phyloP scores from a whole-genome alignment of 2,329 filamentous ascomycete genomes.

The Laburnicola sp. region DNA sequence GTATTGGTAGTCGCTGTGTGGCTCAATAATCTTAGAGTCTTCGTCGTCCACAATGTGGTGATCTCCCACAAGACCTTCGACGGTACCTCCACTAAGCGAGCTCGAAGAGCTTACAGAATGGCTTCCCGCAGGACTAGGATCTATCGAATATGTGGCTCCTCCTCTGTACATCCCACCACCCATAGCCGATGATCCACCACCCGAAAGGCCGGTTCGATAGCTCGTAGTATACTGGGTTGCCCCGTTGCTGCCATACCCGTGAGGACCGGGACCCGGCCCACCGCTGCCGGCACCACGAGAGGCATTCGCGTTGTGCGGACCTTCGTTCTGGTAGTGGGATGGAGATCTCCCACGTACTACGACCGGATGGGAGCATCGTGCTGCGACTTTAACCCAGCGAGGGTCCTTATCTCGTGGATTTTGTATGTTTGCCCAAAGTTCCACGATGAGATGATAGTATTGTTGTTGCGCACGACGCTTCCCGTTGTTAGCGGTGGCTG shows the following conservation, averaged over 20 bases:
- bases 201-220: constrained; percentile 40
- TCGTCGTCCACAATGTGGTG: constrained; percentile 46
- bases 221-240: constrained; percentile 49
- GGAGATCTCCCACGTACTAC: constrained; percentile 48
- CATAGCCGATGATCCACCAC: constrained; percentile 33
- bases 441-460: constrained; percentile 88
- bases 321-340: constrained; percentile 53
- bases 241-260: constrained; percentile 70
- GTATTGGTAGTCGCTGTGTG: constrained; percentile 52
- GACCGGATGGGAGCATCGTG: constrained; percentile 42
- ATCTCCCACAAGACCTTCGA: constrained; percentile 48
- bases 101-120: constrained; percentile 52
- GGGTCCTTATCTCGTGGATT: constrained; percentile 31
- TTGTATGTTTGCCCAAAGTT: constrained; percentile 53
- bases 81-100: constrained; percentile 45
- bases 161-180: constrained; percentile 41
- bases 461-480: constrained; percentile 88
- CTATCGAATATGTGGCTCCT: constrained; percentile 40
- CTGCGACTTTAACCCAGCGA: constrained; percentile 44
- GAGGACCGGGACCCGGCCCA: constrained; percentile 34
- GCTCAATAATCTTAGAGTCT: constrained; percentile 47
- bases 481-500: constrained; percentile 90
- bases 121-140: constrained; percentile 46
- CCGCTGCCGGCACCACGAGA: constrained; percentile 40
- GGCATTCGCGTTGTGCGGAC: constrained; percentile 44